A percentile compares a stretch with the other conserved stretches of the same genome.
Conservation (phyloP, 2,329 filamentous ascomycete genomes). For the Davidsoniella eucalypti region DNA sequence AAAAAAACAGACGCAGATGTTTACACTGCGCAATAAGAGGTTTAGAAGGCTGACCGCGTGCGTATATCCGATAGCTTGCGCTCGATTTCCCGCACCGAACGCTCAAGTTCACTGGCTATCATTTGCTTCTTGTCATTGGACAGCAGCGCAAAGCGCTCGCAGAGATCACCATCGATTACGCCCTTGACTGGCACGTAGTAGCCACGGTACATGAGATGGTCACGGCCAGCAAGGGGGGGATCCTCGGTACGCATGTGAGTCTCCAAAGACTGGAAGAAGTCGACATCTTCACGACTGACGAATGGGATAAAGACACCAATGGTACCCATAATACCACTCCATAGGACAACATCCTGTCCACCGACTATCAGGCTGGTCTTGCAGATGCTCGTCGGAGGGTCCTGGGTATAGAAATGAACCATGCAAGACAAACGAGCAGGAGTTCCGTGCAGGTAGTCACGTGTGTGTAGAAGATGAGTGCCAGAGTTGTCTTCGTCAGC, state of each 20-base stretch:
- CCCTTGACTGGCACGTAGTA: slow-evolving; percentile 97
- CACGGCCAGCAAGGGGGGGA: slow-evolving; percentile 72
- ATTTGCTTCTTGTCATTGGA: slow-evolving; percentile 82
- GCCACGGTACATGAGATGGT: slow-evolving; percentile 87
- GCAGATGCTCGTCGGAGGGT: slow-evolving; percentile 78
- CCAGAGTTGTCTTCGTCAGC: slow-evolving; percentile 82
- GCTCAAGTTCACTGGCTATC: slow-evolving; percentile 85
- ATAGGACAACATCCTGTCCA: slow-evolving; percentile 78
- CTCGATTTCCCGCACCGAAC: slow-evolving; percentile 84
- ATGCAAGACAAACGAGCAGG: slow-evolving; percentile 72
- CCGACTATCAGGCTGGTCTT: slow-evolving; percentile 84
- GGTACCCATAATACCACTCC: slow-evolving; percentile 88
- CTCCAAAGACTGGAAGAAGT: slow-evolving; percentile 94
- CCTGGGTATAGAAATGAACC: slow-evolving; percentile 78
- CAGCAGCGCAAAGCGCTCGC: slow-evolving; percentile 75
- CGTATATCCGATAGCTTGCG: slow-evolving; percentile 69
- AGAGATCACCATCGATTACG: slow-evolving; percentile 90
- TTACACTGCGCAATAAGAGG: background rate
- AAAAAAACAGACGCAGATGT: background rate
- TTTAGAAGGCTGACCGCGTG: slow-evolving; percentile 41
- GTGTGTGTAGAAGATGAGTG: slow-evolving; percentile 77
- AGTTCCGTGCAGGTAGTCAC: slow-evolving; percentile 77
- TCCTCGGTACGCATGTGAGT: slow-evolving; percentile 75
- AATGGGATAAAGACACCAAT: slow-evolving; percentile 90
- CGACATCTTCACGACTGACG: slow-evolving; percentile 76